These are phyloP conservation scores for Penicillium sp. DNA, from an alignment of 2,329 filamentous ascomycete species.

Conservation along the genomic window DNA sequence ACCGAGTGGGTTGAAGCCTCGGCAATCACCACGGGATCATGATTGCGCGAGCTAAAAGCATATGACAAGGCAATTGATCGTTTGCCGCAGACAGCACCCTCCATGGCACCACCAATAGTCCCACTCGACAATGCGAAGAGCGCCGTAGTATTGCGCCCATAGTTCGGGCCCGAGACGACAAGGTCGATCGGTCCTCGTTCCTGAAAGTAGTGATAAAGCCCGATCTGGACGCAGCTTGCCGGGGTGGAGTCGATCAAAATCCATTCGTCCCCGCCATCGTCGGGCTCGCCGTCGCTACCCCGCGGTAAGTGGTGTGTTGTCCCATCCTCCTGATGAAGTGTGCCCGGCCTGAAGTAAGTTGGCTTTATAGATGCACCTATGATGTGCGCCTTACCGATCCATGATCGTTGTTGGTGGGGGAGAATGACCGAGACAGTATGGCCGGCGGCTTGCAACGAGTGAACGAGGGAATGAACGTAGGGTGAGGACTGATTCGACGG, in stretches of 20 bases:
- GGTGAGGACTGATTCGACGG: conserved; percentile 75
- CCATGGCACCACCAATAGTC: conserved; percentile 73
- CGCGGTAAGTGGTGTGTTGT: conserved; percentile 62
- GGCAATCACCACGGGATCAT: conserved; percentile 76
- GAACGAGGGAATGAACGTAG: conserved; percentile 73
- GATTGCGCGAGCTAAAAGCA: conserved; percentile 82
- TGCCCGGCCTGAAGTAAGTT: conserved; percentile 72
- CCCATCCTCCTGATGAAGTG: conserved; percentile 62
- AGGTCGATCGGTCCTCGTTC: conserved; percentile 70
- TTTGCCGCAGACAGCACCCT: conserved; percentile 68
- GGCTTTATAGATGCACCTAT: conserved; percentile 85
- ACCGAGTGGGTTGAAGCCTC: conserved; percentile 73
- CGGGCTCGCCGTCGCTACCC: conserved; percentile 49
- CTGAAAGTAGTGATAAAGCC: conserved; percentile 74
- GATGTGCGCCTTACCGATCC: conserved; percentile 98
- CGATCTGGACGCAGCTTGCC: conserved; percentile 78
- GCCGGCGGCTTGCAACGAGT: conserved; percentile 68
- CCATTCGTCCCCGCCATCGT: conserved; percentile 68
- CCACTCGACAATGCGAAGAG: conserved; percentile 76
- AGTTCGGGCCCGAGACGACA: conserved; percentile 78
- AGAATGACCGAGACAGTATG: conserved; percentile 90
- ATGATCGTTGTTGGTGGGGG: conserved; percentile 87
- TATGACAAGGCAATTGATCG: conserved; percentile 81
- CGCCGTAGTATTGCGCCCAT: conserved; percentile 77
- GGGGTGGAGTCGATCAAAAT: conserved; percentile 77